phyloP scores from a whole-genome alignment of 2,329 filamentous ascomycete species.

The Talaromyces atroroseus region DNA sequence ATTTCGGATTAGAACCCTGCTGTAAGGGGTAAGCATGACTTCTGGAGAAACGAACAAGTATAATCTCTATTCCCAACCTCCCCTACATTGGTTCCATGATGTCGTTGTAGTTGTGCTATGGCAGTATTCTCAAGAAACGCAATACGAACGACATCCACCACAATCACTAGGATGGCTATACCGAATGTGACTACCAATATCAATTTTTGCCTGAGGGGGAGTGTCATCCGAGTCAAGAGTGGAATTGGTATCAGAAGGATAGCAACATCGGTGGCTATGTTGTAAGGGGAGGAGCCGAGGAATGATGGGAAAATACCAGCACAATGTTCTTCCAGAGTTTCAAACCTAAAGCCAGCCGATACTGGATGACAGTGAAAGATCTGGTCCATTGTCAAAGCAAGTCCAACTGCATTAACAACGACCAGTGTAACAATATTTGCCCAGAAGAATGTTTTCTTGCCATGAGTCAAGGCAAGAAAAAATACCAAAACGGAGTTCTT shows the following conservation, averaged over 20 bases:
- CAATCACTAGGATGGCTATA: neutral
- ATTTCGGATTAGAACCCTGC: neutral
- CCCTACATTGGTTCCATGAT: neutral
- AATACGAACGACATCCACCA: slow-evolving; percentile 1
- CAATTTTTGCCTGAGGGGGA: slow-evolving; percentile 45
- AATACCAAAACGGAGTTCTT: slow-evolving; percentile 63
- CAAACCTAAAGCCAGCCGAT: neutral
- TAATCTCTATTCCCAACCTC: neutral
- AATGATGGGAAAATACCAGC: neutral
- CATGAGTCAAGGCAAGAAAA: neutral
- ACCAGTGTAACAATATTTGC: neutral
- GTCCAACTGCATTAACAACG: neutral
- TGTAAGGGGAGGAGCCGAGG: neutral
- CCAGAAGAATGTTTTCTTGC: neutral
- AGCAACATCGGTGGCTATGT: slow-evolving; percentile 7
- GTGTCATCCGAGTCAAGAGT: slow-evolving; percentile 1
- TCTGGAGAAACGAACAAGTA: neutral
- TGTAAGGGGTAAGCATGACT: neutral
- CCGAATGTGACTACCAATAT: slow-evolving; percentile 5
- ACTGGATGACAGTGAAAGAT: slow-evolving; percentile 1
- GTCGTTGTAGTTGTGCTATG: neutral
- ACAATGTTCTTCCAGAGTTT: neutral
- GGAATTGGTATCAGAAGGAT: slow-evolving; percentile 8
- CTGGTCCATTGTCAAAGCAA: neutral
- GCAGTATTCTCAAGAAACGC: neutral